Base-by-base conservation (phyloP, 1,284 basidiomycete genomes). In the Leucoagaricus sp. region DNA sequence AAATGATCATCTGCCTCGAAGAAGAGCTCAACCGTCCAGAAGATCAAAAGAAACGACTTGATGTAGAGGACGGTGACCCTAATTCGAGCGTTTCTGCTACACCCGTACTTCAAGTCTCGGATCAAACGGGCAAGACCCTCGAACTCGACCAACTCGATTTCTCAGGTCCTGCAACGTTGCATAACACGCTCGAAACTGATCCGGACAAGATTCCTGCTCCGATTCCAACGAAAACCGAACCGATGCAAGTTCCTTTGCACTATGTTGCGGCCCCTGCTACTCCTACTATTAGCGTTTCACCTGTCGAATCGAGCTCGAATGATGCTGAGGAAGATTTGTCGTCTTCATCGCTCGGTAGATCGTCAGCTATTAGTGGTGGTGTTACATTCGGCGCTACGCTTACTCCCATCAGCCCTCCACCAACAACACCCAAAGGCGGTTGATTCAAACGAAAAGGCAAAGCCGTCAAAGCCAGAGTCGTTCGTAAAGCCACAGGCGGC, bases 1-100 rank as follows among this genome's bases (percentile, higher is more conserved):
- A 99, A 72, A 82, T 85, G 0, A 86, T 96, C 17, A 79, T 80
- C 58, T 93, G 89, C 65, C 78, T 93, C 19, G 95, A 98, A 71
- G 79, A 78, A 19, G 92, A 94, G 69, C 79, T 96, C 4, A 82
- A 82, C 52, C 81, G 90, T 53, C 86, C 91, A 0, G 72, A 74
- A 21, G 83, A 80, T 40, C 87, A 96, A 75, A 89, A 86, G 75
- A 84, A 84, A 64, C 74, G 82, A 17, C 62, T 88, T 25, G 72
- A 81, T 38, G 72, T 72, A 2, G 74, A 74, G 15, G 79, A 80
- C 19, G 68, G 64, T 4, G 66, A 58, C 10, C 67, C 59, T 23
- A 74, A 74, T 13, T 64, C 69, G 50, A 76, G 80, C 60, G 67
- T 74, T 2, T 74, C 74, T 15, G 74, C 74, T 13, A 87, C 83